Evolutionary conservation across 306 rosid species (phyloP), one percentile per base, ranked within the genome.

Genomic region (Cucumis hystrix): DNA sequence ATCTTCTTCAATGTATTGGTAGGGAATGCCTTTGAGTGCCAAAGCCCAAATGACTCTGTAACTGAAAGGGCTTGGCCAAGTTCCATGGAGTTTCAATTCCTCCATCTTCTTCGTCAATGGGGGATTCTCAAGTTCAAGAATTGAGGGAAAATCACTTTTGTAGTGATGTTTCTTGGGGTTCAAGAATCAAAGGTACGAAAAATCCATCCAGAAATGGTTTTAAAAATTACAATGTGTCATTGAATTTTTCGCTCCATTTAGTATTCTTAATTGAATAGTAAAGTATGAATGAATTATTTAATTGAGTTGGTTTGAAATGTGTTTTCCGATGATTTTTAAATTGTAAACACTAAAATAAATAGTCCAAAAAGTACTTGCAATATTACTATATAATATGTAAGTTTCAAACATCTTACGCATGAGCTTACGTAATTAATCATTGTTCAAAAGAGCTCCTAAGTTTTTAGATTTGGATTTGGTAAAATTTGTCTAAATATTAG

Each of bases 41-140:
- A 87, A 83, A 74, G 93, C 84, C 91, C 88, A 87, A 7, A 84
- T 58, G 7, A 87, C 92, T 39, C 85, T 87, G 12, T 63, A 69
- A 66, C 68, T 60, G 45, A 76, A 88, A 5, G 85, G 83, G 23
- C 96, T 90, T 13, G 81, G 56, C 86, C 90, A 84, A 15, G 74
- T 43, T 81, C 91, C 96, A 5, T 79, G 80, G 10, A 88, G 51
- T 79, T 71, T 28, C n/a, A 70, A n/a, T 17, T 52, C 64, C 15
- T 10, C 2, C 66, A 51, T 33, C 14, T 69, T 33, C 37, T 33
- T 33, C 37, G 3, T 75, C n/a, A 45, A 69, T 21, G 39, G 20
- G 6, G 17, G 85, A 85, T 65, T 65, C 16, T 35, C 7, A 64
- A 63, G 13, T 8, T 66, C 10, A 18, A 40, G 1, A 4, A 25